Evolutionary conservation across 768 basidiomycete species (phyloP).

Genomic region (Tulasnella calospora): DNA sequence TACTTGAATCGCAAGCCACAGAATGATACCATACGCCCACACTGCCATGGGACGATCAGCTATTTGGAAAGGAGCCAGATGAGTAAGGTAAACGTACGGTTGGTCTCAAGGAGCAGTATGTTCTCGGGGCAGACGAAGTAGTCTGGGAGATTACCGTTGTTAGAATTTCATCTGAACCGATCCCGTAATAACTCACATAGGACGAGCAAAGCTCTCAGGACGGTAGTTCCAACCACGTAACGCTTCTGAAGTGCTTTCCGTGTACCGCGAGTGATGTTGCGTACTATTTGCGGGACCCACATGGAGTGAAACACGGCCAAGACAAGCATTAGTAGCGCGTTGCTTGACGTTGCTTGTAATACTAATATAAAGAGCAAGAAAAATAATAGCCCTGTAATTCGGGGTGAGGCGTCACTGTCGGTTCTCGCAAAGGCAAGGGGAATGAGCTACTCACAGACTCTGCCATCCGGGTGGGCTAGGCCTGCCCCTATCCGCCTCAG

Average conservation of each 20-base stretch:
- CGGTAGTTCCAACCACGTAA: conserved; percentile 73
- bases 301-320: conserved; percentile 69
- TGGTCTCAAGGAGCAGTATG: conserved; percentile 73
- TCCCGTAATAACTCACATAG: conserved; percentile 55
- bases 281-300: conserved; percentile 81
- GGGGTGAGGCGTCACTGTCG: neutral
- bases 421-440: neutral
- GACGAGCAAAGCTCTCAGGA: conserved; percentile 63
- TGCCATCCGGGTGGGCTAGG: conserved; percentile 21
- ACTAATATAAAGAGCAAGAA: conserved; percentile 66
- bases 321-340: conserved; percentile 62
- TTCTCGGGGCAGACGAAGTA: conserved; percentile 80
- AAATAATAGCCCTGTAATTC: conserved; percentile 54
- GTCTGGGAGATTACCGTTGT: conserved; percentile 47
- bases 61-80: conserved; percentile 10
- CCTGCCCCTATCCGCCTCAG: conserved; percentile 10
- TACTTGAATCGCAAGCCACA: conserved; percentile 60
- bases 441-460: conserved; percentile 26
- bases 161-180: conserved; percentile 19
- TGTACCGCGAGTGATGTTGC: conserved; percentile 66
- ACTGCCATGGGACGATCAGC: conserved; percentile 37
- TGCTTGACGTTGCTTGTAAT: conserved; percentile 64
- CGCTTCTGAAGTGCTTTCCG: conserved; percentile 60
- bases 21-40: conserved; percentile 60
- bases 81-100: conserved; percentile 46